Base-by-base conservation (phyloP, 1,139 yeast genomes). In the Meyerozyma athensensis region DNA sequence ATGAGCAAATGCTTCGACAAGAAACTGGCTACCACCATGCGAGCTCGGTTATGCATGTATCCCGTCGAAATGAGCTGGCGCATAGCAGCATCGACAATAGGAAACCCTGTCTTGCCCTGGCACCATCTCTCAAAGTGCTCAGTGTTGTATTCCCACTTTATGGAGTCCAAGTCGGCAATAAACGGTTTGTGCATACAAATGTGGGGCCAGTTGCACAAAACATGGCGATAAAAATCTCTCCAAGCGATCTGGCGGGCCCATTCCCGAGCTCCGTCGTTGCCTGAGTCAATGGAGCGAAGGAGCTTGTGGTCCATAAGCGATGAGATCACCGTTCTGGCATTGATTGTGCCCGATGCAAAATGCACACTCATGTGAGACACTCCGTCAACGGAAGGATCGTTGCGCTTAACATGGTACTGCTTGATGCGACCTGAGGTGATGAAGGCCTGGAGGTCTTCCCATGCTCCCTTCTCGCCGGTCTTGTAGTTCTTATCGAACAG, bases 61-160 rank as follows among this genome's bases (percentile, higher is more conserved):
- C 79, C 81, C 1, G 76, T 72, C n/a, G 59, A 54, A 22, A 61
- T 53, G 23, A 77, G 53, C 45, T 74, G 67, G 31, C 78, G 58
- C 81, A 77, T 77, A 33, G 73, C 64, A 1, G 81, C 81, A 49
- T 77, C 82, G 4, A 77, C 72, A 8, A 77, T 61, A 1, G 82
- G 81, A 40, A 60, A 64, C 2, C 82, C 82, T 0, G 82, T 77
- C 28, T 52, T 50, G 0, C 82, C 82, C 14, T 59, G 47, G 41
- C 74, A 65, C 82, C 82, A 77, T 17, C 59, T 62, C 12, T 59
- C 58, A 44, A 65, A 73, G 22, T 62, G 59, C 4, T 59, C 63
- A 4, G 48, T 44, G 39, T 64, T 63, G 37, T 66, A 56, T 21
- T 65, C 70, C 78, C 79, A 74, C 26, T 55, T 45, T 7, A 72